Evolutionary conservation across 1,139 yeast genomes (phyloP).

Genomic region (Yamadazyma triangularis): DNA sequence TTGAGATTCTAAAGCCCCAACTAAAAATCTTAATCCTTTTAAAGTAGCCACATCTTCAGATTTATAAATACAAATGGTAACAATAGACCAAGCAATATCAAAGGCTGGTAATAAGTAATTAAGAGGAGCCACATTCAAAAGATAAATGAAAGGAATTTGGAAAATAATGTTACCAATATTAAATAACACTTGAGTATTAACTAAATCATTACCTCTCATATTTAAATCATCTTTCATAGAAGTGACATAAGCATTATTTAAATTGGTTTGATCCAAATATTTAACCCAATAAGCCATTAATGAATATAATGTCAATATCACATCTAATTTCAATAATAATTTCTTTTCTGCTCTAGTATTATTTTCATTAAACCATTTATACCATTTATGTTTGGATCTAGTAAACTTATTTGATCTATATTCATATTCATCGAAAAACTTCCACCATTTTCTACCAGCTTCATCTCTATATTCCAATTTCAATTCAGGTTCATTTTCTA

Average conservation of each 20-base stretch:
- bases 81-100: constrained; percentile 64
- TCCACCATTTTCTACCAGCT: constrained; percentile 59
- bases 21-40: constrained; percentile 54
- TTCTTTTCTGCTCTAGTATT: constrained; percentile 53
- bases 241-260: constrained; percentile 67
- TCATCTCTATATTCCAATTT: constrained; percentile 54
- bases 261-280: constrained; percentile 57
- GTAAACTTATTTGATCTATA: constrained; percentile 40
- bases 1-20: constrained; percentile 62
- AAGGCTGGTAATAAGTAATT: constrained; percentile 52
- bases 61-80: constrained; percentile 52
- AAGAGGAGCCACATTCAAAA: constrained; percentile 47
- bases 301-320: constrained; percentile 55
- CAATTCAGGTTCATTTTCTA: constrained; percentile 9
- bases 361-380: constrained; percentile 58
- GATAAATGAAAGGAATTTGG: constrained; percentile 47
- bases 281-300: constrained; percentile 69
- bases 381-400: constrained; percentile 48
- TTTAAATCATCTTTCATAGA: constrained; percentile 56
- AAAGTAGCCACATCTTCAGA: constrained; percentile 45
- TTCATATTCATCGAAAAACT: constrained; percentile 59
- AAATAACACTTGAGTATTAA: constrained; percentile 55
- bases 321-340: constrained; percentile 57
- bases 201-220: constrained; percentile 65
- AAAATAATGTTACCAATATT: constrained; percentile 55